These are phyloP conservation scores for Aspergillus funiculosus DNA, from an alignment of 495 filamentous ascomycete genomes.

Conservation along the genomic window DNA sequence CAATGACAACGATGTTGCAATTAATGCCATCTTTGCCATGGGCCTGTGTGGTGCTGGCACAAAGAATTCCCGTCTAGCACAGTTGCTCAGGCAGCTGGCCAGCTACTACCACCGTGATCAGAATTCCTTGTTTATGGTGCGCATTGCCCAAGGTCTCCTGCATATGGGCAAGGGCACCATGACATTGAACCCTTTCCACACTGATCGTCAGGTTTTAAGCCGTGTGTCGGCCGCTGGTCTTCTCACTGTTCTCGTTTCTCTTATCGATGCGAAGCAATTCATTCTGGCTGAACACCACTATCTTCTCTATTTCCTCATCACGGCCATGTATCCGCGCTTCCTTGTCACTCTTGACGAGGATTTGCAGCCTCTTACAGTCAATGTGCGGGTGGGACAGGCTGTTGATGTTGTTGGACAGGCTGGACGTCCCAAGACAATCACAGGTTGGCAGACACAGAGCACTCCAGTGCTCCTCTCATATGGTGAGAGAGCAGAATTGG, in stretches of 20 bases:
- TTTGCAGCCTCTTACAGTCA: conserved; percentile 87
- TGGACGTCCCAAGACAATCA: conserved; percentile 96
- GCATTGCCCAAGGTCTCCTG: conserved; percentile 92
- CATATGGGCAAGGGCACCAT: conserved; percentile 99
- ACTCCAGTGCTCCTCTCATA: conserved; percentile 89
- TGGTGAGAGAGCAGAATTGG: conserved; percentile 91
- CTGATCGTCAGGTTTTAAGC: conserved; percentile 90
- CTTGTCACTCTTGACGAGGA: conserved; percentile 93
- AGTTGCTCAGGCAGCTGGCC: conserved; percentile 87
- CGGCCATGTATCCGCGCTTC: conserved; percentile 96
- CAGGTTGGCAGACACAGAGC: conserved; percentile 98
- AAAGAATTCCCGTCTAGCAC: conserved; percentile 94
- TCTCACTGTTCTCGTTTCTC: conserved; percentile 79
- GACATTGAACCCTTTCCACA: conserved; percentile 95
- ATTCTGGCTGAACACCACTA: conserved; percentile 86
- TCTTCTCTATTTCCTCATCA: conserved; percentile 93
- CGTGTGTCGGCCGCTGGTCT: conserved; percentile 85
- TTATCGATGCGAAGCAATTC: conserved; percentile 94
- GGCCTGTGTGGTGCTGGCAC: conserved; percentile 93
- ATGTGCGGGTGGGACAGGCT: conserved; percentile 94
- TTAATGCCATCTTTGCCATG: conserved; percentile 99
- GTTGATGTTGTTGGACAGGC: conserved; percentile 98
- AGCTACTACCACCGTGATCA: conserved; percentile 97
- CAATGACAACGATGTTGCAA: conserved; percentile 96
- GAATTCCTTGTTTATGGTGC: conserved; percentile 96